Percentiles rank a stretch among this genome's conserved stretches.
phyloP scores from a whole-genome alignment of 2,329 filamentous ascomycete genomes.

The Penicillium concentricum region DNA sequence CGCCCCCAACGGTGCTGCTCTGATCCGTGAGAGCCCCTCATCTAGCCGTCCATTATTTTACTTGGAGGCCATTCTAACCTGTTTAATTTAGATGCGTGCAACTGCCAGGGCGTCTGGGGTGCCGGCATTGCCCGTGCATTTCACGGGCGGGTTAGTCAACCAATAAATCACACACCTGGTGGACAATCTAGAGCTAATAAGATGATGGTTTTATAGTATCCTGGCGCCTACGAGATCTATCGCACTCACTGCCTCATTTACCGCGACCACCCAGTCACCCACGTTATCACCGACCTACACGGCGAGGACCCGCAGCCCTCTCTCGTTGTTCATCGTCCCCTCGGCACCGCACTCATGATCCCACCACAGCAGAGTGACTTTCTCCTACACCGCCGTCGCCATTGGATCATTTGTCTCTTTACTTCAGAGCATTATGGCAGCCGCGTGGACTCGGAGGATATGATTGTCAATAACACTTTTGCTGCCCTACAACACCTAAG shows the following conservation, averaged over 20 bases:
- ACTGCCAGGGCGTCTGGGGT: constrained; percentile 58
- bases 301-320: background rate
- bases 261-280: background rate
- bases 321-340: constrained; percentile 25
- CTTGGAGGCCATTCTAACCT: background rate
- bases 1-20: constrained; percentile 49
- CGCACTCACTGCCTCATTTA: constrained; percentile 46
- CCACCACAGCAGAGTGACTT: constrained; percentile 46
- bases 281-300: constrained; percentile 6
- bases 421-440: constrained; percentile 53
- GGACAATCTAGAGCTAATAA: background rate
- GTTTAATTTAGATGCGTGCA: constrained; percentile 53
- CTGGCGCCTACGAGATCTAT: constrained; percentile 51
- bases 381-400: constrained; percentile 28
- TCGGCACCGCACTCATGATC: constrained; percentile 55
- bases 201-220: constrained; percentile 43
- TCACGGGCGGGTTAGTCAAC: constrained; percentile 23
- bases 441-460: constrained; percentile 35
- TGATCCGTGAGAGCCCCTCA: constrained; percentile 47
- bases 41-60: background rate
- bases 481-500: constrained; percentile 52
- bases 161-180: constrained; percentile 25
- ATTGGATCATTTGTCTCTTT: constrained; percentile 61
- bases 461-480: constrained; percentile 52
- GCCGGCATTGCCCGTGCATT: constrained; percentile 58